phyloP scores from a whole-genome alignment of 2,329 filamentous ascomycete species.

The Cytospora mali region DNA sequence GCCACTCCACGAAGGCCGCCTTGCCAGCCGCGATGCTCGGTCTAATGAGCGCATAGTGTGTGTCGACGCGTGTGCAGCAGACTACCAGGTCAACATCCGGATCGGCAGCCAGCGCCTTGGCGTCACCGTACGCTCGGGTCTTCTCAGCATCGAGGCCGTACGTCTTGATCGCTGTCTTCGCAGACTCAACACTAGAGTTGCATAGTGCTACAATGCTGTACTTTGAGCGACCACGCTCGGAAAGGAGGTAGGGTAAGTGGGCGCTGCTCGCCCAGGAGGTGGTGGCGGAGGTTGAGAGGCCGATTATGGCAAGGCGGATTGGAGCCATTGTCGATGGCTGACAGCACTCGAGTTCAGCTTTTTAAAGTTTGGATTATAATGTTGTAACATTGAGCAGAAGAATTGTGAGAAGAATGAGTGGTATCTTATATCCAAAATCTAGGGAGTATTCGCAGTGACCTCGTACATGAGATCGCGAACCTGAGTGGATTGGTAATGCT shows the following conservation, averaged over 20 bases:
- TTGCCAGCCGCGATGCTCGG: constrained; percentile 57
- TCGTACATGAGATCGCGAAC: background rate
- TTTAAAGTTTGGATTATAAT: too few relatives aligned
- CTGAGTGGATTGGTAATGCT: background rate
- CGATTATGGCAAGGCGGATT: constrained; percentile 60
- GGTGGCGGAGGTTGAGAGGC: constrained; percentile 55
- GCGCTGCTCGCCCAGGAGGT: constrained; percentile 57
- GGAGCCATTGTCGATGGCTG: constrained; percentile 42
- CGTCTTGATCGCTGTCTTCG: constrained; percentile 44
- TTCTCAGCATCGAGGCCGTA: constrained; percentile 44
- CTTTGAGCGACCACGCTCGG: constrained; percentile 44
- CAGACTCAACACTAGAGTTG: constrained; percentile 52
- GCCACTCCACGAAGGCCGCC: constrained; percentile 60
- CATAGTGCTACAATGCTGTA: constrained; percentile 55
- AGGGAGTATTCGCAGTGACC: background rate
- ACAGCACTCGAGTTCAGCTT: background rate
- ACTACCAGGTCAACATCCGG: constrained; percentile 57
- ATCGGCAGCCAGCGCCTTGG: constrained; percentile 51
- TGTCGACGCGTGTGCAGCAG: constrained; percentile 55
- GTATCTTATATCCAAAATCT: background rate
- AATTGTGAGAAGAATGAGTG: background rate
- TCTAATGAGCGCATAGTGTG: constrained; percentile 48
- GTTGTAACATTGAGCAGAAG: too few relatives aligned
- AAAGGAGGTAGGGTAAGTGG: constrained; percentile 63
- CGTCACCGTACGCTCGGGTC: constrained; percentile 53